phyloP scores from a whole-genome alignment of 2,329 filamentous ascomycete genomes.

The Colletotrichum neosansevieriae region DNA sequence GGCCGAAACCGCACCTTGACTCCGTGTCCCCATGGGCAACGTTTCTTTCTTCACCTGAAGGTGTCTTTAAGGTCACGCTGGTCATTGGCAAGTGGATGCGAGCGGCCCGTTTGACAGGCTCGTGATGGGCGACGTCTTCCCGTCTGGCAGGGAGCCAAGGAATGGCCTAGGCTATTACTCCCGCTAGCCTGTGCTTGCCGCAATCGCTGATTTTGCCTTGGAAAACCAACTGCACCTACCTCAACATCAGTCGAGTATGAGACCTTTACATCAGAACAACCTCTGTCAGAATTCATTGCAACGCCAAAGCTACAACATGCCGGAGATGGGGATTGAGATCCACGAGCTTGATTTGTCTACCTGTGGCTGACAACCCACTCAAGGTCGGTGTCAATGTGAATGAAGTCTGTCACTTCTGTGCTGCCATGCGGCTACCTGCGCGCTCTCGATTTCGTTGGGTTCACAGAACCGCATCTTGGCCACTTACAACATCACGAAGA shows the following conservation, averaged over 20 bases:
- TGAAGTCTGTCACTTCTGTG: neutral
- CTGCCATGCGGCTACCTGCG: neutral
- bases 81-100: slow-evolving; percentile 2
- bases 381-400: neutral
- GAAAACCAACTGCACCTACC: neutral
- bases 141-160: slow-evolving; percentile 6
- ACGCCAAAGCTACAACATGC: neutral
- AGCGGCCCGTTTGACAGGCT: slow-evolving; percentile 31
- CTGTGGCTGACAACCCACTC: neutral
- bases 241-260: slow-evolving; percentile 8
- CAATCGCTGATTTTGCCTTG: neutral
- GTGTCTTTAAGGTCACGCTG: neutral
- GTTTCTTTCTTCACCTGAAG: slow-evolving; percentile 1
- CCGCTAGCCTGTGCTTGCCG: neutral
- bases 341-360: neutral
- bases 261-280: slow-evolving; percentile 21
- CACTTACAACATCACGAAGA: slow-evolving; percentile 8
- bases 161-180: neutral
- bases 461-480: slow-evolving; percentile 17
- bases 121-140: slow-evolving; percentile 13
- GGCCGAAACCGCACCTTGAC: neutral
- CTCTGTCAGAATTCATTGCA: slow-evolving; percentile 9
- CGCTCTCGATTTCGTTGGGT: neutral
- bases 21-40: slow-evolving; percentile 20
- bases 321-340: neutral